Conservation (phyloP, 2,329 filamentous ascomycete species). For the Teratosphaeria nubilosa region DNA sequence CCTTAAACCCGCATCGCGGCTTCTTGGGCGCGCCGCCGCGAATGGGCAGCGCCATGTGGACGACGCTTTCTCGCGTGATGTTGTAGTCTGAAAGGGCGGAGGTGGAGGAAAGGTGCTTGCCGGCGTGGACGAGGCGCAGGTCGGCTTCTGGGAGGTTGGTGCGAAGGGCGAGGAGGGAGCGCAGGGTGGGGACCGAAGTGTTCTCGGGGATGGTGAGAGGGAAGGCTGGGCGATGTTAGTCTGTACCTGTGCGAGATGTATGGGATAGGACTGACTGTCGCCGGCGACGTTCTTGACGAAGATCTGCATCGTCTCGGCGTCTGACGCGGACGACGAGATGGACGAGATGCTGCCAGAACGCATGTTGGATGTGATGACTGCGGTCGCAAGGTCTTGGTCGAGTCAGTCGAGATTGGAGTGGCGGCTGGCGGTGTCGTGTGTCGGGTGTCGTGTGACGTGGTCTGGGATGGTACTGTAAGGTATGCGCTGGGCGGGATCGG, state of each 20-base stretch:
- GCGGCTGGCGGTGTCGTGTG: background rate
- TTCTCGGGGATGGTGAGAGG: conserved; percentile 44
- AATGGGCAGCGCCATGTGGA: conserved; percentile 47
- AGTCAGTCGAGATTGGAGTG: background rate
- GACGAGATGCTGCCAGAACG: conserved; percentile 33
- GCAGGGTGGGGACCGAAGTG: conserved; percentile 46
- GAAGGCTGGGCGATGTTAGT: conserved; percentile 35
- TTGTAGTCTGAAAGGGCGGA: conserved; percentile 33
- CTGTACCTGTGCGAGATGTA: conserved; percentile 12
- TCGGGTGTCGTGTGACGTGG: background rate
- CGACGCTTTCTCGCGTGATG: conserved; percentile 40
- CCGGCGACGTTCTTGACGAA: conserved; percentile 51
- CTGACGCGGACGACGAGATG: conserved; percentile 31
- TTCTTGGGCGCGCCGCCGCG: conserved; percentile 58
- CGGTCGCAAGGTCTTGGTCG: background rate
- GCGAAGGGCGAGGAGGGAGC: conserved; percentile 47
- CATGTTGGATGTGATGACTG: conserved; percentile 20
- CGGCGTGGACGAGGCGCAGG: conserved; percentile 48
- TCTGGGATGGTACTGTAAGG: too few relatives aligned
- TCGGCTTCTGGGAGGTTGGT: conserved; percentile 42
- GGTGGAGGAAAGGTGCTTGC: conserved; percentile 42
- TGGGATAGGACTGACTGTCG: conserved; percentile 39
- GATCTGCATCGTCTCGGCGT: conserved; percentile 48
- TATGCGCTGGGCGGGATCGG: background rate
- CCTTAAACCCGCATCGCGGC: conserved; percentile 77